Base-by-base conservation (phyloP, 1,284 basidiomycete genomes). In the Cutaneotrichosporon mucoides region DNA sequence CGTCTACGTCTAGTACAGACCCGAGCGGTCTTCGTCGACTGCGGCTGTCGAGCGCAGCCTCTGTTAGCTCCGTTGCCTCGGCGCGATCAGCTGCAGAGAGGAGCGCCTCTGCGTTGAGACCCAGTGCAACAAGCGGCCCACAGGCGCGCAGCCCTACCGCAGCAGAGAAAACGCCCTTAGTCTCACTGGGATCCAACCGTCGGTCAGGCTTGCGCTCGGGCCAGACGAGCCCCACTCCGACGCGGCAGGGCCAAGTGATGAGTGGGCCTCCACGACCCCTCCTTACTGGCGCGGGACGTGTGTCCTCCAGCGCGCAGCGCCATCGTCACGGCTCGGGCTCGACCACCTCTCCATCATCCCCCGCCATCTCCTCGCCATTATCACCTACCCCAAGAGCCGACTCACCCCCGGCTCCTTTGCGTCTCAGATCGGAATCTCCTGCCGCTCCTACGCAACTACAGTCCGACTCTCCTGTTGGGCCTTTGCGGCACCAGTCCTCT, bases 11-110 rank as follows among this genome's bases (percentile, higher is more conserved):
- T 42, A 41, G 55, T 6, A 48, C 65, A 10, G 68, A 68, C 11
- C 55, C 61, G 9, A 63, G 63, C 15, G 71, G 71, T n/a, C 57
- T 75, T 15, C 62, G 63, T 9, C 56, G 69, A 4, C 66, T 75
- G 7, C 67, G 72, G 3, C 61, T 75, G 5, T 63, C 65, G 34
- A 67, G 65, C 37, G 68, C 71, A 5, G 70, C 72, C 9, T 70
- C 70, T 1, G 63, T 68, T 2, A 60, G 34, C 11, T 70, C 68
- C 1, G 63, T 61, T 8, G 41, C 59, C 6, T 61, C 62, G 5
- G 40, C 48, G 10, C 48, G 56, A 15, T n/a, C 53, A n/a, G 48
- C 55, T 16, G 44, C 44, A 24, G 44, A 46, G 13, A 10, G 16
- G 2, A 15, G 9, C 2, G 53, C 57, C 4, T 44, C 61, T 5